Base-by-base conservation (phyloP, 345 rosid species). In the Cardamine occulta region DNA sequence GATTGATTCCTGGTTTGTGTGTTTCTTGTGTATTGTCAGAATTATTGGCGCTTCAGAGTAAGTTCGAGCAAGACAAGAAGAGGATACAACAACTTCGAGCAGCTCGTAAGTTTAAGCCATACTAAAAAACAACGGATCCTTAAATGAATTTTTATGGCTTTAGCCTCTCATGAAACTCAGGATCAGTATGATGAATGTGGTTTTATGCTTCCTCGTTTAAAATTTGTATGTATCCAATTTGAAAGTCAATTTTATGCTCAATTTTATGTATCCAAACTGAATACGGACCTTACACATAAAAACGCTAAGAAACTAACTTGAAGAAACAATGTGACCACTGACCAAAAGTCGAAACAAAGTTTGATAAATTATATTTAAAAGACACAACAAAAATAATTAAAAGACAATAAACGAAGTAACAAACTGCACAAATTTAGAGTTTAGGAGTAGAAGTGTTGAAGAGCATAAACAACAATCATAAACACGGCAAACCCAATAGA, bases 61-160 rank as follows among this genome's bases (percentile, higher is more conserved):
- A 86, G 79, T 91, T 91, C n/a, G 97, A 91, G 86, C 89, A 91
- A 82, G 98, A 94, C 67, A 89, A 82, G 72, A 89, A 89, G 81
- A 84, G 91, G 72, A 91, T 94, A 75, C 97, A 91, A 44, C 93
- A 94, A 77, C 54, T 94, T 80, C 82, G 95, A 80, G 95, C 98
- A 64, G 88, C 96, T 5, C 88, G 97, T 80, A 94, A 88, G 86
- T 94, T 94, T 81, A 80, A 84, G 77, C 98, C 98, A 31, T 94
- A 86, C 81, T 94, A 69, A 52, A 40, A 5, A 34, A 52, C 19
- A 51, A 68, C 1, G 64, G 17, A 76, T 34, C 32, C 49, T 7
- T 15, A 15, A 39, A 21, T 26, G 56, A n/a, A 61, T 8, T 70
- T 63, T 64, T 57, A 45, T 18, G 59, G 39, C 52, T 17, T 37